These are phyloP conservation scores for Pyrrhoderma noxium DNA, from an alignment of 1,284 basidiomycete species.

Conservation along the genomic window DNA sequence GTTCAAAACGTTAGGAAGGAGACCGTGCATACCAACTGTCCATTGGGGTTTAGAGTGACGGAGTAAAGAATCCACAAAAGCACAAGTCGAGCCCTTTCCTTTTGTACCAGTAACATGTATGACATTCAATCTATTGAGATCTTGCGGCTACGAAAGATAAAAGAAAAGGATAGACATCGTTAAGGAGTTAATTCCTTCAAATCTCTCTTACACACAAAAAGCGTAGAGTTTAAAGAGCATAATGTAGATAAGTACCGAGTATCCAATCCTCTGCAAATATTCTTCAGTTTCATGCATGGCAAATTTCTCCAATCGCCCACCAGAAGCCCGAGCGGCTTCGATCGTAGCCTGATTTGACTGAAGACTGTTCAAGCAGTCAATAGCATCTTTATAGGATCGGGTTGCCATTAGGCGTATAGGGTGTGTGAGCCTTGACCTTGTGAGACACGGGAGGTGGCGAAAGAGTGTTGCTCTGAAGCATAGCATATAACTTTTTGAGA, in stretches of 20 bases:
- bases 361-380: slow-evolving; percentile 83
- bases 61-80: slow-evolving; percentile 79
- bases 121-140: slow-evolving; percentile 86
- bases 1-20: not conserved
- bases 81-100: slow-evolving; percentile 96
- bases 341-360: slow-evolving; percentile 93
- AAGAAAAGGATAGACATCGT: slow-evolving; percentile 10
- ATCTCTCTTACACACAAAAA: no score
- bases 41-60: slow-evolving; percentile 55
- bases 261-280: slow-evolving; percentile 84
- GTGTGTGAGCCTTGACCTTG: not conserved
- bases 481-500: slow-evolving; percentile 15
- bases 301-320: slow-evolving; percentile 60
- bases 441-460: not conserved
- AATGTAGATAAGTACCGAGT: slow-evolving; percentile 54
- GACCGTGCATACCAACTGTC: slow-evolving; percentile 63
- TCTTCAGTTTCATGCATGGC: slow-evolving; percentile 89
- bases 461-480: slow-evolving; percentile 6
- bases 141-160: slow-evolving; percentile 53
- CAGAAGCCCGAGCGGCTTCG: slow-evolving; percentile 76
- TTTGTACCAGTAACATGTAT: slow-evolving; percentile 98
- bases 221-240: no score
- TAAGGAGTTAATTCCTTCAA: not conserved
- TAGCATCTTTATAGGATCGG: slow-evolving; percentile 71
- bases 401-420: slow-evolving; percentile 31